Conservation (phyloP, 345 rosid genomes). For the Eucalyptus urophylla region DNA sequence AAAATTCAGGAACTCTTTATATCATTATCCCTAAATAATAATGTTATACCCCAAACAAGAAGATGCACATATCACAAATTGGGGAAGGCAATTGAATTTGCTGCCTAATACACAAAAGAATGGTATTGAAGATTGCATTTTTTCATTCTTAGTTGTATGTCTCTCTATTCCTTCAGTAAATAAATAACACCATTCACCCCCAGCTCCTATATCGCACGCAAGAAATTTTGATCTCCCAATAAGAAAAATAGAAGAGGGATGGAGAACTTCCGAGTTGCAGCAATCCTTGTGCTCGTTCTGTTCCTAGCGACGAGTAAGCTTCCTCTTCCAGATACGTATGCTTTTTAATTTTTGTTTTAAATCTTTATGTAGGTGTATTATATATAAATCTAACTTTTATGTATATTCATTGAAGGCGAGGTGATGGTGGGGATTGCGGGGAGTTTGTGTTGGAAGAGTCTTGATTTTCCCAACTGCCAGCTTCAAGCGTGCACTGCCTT, state of each 20-base stretch:
- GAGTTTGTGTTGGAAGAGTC: not conserved
- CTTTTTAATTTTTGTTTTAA: not conserved
- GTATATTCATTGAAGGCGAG: not conserved
- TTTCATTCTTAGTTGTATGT: not conserved
- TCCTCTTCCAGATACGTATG: not conserved
- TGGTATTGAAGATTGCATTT: not conserved
- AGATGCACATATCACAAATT: not conserved
- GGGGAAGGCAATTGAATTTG: not conserved
- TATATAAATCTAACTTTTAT: not conserved
- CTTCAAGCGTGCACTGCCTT: not conserved
- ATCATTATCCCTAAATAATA: too few species aligned
- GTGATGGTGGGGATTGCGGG: not conserved
- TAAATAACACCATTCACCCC: not conserved
- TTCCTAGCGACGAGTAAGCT: not conserved
- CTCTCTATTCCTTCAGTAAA: not conserved
- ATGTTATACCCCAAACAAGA: not conserved
- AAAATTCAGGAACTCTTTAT: too few species aligned
- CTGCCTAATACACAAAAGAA: not conserved
- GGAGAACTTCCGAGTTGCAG: not conserved
- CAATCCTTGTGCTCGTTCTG: not conserved
- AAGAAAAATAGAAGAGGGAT: not conserved
- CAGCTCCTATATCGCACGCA: not conserved
- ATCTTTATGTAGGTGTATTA: not conserved
- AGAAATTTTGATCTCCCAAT: not conserved
- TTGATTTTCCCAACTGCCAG: not conserved